A percentile compares a stretch with the other conserved stretches of the same genome.
Evolutionary conservation across 371 early-diverging fungal species (phyloP).

Genomic region (Saksenaea oblongispora): DNA sequence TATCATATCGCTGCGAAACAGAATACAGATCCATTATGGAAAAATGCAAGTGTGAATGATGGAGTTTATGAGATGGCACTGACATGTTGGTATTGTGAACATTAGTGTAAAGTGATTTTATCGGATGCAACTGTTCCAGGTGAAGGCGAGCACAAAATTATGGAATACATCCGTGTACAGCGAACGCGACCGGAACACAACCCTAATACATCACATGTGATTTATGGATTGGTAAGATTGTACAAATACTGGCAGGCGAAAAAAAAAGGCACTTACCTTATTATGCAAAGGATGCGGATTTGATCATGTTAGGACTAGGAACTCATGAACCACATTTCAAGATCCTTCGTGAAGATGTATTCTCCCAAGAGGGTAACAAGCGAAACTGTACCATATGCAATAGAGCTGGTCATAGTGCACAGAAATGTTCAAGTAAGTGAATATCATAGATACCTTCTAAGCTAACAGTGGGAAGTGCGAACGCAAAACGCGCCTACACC

Average conservation of each 20-base stretch:
- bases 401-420: slow-evolving; percentile 80
- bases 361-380: slow-evolving; percentile 61
- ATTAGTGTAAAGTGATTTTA: slow-evolving; percentile 86
- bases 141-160: slow-evolving; percentile 99
- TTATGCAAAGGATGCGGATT: slow-evolving; percentile 90
- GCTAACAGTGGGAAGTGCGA: slow-evolving; percentile 28
- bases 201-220: slow-evolving; percentile 90
- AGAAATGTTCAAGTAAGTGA: slow-evolving; percentile 71
- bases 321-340: slow-evolving; percentile 98
- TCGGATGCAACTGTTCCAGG: slow-evolving; percentile 98
- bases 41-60: slow-evolving; percentile 61
- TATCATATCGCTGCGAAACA: slow-evolving; percentile 91
- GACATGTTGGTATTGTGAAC: background rate
- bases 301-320: slow-evolving; percentile 98
- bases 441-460: background rate
- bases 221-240: slow-evolving; percentile 85
- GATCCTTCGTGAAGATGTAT: slow-evolving; percentile 97
- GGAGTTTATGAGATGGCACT: background rate
- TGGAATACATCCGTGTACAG: slow-evolving; percentile 95
- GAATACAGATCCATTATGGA: slow-evolving; percentile 90
- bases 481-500: slow-evolving; percentile 38
- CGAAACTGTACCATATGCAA: slow-evolving; percentile 82
- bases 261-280: background rate
- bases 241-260: background rate
- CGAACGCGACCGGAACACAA: slow-evolving; percentile 78